A percentile compares a stretch with the other conserved stretches of the same genome.
Conservation (phyloP, 352 stramenopile species). For the Pythium biforme region DNA sequence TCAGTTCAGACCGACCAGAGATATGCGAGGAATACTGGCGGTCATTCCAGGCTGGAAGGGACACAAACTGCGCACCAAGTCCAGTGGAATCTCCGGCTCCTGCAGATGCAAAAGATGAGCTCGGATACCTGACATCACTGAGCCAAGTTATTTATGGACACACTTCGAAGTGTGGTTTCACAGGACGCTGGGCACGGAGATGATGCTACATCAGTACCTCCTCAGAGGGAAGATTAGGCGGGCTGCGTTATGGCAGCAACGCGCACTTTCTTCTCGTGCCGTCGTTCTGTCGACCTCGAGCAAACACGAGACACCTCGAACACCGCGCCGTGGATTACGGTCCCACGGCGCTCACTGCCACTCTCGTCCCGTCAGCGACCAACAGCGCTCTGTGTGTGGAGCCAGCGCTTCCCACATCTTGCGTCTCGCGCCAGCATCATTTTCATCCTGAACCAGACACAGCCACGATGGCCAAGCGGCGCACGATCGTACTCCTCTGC, state of each 20-base stretch:
- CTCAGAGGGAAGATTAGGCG: too few species aligned
- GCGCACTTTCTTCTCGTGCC: not conserved
- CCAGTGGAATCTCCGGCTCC: too few species aligned
- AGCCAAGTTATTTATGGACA: not conserved
- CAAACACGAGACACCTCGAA: not conserved
- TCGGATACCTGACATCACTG: too few species aligned
- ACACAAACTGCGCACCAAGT: too few species aligned
- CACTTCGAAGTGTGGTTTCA: too few species aligned
- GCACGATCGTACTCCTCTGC: constrained; percentile 81
- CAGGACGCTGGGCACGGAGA: not conserved
- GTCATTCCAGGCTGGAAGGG: too few species aligned
- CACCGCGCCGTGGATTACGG: not conserved
- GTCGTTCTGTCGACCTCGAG: not conserved
- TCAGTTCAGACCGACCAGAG: not conserved
- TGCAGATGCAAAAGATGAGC: too few species aligned
- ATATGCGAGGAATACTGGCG: not conserved
- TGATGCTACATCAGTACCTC: not conserved
- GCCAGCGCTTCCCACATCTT: too few species aligned
- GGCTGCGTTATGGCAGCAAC: not conserved
- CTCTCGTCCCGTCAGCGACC: not conserved
- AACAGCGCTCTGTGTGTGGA: too few species aligned
- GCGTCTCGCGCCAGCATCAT: not conserved
- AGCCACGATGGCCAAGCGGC: constrained; percentile 3
- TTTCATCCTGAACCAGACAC: not conserved
- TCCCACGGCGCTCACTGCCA: too few species aligned